Base-by-base conservation (phyloP, 1,139 yeast genomes). In the Arxiozyma bovina region DNA sequence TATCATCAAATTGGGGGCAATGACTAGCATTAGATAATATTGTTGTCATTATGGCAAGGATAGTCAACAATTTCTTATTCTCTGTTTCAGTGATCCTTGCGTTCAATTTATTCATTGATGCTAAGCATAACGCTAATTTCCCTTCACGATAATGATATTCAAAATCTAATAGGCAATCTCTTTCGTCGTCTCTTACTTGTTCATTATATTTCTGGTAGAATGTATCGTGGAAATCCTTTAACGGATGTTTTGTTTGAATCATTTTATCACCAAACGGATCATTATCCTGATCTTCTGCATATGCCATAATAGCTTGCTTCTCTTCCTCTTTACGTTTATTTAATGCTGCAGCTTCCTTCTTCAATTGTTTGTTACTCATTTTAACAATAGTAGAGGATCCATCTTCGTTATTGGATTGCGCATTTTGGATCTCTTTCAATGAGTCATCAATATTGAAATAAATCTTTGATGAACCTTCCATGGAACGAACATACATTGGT, bases 401-500 rank as follows among this genome's bases (percentile, higher is more conserved):
- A 59, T 67, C 63, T 63, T 63, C 64, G 59, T 57, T 58, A 60
- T 64, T 60, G 66, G 63, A 62, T 59, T 61, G 64, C 59, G 63
- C 70, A 52, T 58, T 58, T 51, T 66, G 47, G 2, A 41, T 30
- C 3, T 51, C 50, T 43, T 54, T 55, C 38, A 50, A 18, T 23
- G 55, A 48, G 3, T 61, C 64, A 50, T 69, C 72, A 20, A 83
- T 63, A 22, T 78, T 78, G 55, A 82, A 73, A 64, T 85, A 82
- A 51, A 88, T 72, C 20, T 76, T 72, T 27, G 84, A 71, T 42
- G 91, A 80, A 0, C 94, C 95, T 50, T 73, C 71, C 57, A 86
- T 77, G 0, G 88, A 89, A 56, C 95, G 78, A 22, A 79, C 75
- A 68, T 81, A 90, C 49, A 84, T 78, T 2, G 94, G 89, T 46